Conservation (phyloP, 2,329 filamentous ascomycete species). For the Escovopsis sp. region DNA sequence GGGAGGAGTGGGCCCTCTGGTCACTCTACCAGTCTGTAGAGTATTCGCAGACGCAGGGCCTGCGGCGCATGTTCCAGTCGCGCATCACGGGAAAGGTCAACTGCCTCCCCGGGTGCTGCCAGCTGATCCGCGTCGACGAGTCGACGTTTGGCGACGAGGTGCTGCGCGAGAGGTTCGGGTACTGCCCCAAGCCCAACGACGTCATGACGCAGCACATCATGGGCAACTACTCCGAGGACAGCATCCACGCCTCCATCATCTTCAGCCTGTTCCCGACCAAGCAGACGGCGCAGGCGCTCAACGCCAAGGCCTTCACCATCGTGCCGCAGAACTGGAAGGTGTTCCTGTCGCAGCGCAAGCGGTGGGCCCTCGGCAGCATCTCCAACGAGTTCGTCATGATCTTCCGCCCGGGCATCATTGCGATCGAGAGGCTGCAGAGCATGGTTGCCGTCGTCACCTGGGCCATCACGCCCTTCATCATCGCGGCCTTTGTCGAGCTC, state of each 20-base stretch:
- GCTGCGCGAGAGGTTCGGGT: constrained; percentile 31
- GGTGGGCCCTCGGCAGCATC: constrained; percentile 33
- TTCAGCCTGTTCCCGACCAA: constrained; percentile 29
- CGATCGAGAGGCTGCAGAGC: constrained; percentile 29
- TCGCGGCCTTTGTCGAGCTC: constrained; percentile 23
- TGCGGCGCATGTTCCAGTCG: constrained; percentile 34
- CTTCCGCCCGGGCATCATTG: constrained; percentile 25
- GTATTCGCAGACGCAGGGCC: constrained; percentile 32
- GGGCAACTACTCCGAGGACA: constrained; percentile 33
- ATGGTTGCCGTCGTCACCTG: constrained; percentile 32
- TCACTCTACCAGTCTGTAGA: constrained; percentile 32
- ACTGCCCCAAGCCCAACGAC: constrained; percentile 33
- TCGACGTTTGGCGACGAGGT: constrained; percentile 32
- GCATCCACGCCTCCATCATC: constrained; percentile 34
- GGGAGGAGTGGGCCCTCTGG: constrained; percentile 27
- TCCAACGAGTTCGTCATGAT: constrained; percentile 35
- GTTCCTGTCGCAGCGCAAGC: constrained; percentile 33
- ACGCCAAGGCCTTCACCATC: constrained; percentile 31
- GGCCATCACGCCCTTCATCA: constrained; percentile 30
- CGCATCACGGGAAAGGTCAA: constrained; percentile 34
- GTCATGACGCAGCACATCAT: constrained; percentile 33
- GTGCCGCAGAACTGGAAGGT: constrained; percentile 30
- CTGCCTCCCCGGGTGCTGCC: constrained; percentile 33
- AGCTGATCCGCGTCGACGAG: constrained; percentile 33
- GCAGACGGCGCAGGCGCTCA: constrained; percentile 30